Percentiles rank a stretch among this genome's conserved stretches.
These are phyloP conservation scores for Cryptococcus hybrid DNA, from an alignment of 1,284 basidiomycete species.

Conservation along the genomic window DNA sequence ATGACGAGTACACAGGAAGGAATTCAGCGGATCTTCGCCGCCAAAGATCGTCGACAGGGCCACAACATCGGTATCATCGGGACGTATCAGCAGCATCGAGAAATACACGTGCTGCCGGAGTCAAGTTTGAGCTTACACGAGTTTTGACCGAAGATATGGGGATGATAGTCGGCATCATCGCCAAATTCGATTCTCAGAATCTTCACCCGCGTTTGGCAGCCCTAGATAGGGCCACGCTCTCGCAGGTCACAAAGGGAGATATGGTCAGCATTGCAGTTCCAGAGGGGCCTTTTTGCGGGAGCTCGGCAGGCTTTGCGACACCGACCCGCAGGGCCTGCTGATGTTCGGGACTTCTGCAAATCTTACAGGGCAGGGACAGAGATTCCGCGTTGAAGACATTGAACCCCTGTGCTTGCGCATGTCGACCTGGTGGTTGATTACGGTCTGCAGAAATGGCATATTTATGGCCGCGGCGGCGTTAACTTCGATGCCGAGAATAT, in stretches of 20 bases:
- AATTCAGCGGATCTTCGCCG: background rate
- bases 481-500: background rate
- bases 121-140: background rate
- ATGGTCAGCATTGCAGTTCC: background rate
- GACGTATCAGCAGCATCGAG: background rate
- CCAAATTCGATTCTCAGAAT: background rate
- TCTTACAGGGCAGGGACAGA: background rate
- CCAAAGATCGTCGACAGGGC: background rate
- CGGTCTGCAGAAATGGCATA: background rate
- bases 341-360: background rate
- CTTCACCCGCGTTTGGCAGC: background rate
- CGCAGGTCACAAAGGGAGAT: background rate
- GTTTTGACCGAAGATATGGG: background rate
- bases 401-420: background rate
- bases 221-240: background rate
- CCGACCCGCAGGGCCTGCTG: background rate
- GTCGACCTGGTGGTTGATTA: background rate
- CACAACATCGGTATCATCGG: background rate
- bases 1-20: background rate
- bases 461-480: background rate
- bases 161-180: background rate
- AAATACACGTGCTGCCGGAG: background rate
- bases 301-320: background rate
- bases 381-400: background rate
- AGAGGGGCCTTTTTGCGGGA: background rate